These are phyloP conservation scores for Chlorella sorokiniana DNA, from an alignment of 139 green algal genomes.

Conservation along the genomic window DNA sequence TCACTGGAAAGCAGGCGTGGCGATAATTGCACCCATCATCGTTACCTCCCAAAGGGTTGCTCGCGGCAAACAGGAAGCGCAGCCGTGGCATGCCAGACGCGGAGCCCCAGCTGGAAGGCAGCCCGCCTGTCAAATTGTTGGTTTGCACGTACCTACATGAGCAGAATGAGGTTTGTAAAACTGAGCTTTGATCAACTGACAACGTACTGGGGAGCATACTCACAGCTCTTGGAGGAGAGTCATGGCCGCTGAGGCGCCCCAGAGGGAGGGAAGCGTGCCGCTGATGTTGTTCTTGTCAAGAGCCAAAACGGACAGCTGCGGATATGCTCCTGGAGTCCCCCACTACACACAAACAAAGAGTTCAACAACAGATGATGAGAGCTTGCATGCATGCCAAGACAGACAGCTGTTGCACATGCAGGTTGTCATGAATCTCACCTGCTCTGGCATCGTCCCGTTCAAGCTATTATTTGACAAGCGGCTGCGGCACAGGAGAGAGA, in stretches of 20 bases:
- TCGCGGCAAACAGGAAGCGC: not conserved
- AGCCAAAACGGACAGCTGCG: constrained; percentile 10
- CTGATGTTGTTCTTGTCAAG: constrained; percentile 17
- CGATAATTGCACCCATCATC: not conserved
- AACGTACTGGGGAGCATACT: no score
- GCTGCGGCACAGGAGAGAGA: not conserved
- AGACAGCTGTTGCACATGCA: not conserved
- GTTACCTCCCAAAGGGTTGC: constrained; percentile 33
- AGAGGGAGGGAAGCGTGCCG: constrained; percentile 22
- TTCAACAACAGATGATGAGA: not conserved
- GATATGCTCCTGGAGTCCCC: constrained; percentile 15
- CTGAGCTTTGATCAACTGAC: no score
- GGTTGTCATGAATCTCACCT: not conserved
- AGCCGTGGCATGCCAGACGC: not conserved
- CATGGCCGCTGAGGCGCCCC: constrained; percentile 8
- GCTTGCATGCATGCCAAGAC: not conserved
- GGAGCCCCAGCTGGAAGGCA: constrained; percentile 29
- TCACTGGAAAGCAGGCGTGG: not conserved
- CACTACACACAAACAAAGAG: constrained; percentile 2
- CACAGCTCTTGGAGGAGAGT: constrained; percentile 26
- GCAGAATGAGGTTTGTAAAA: not conserved
- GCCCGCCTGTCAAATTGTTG: constrained; percentile 39
- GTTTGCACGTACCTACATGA: constrained; percentile 35
- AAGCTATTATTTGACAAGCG: constrained; percentile 30
- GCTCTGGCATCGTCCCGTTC: constrained; percentile 15